Base-by-base conservation (phyloP, 2,329 filamentous ascomycete genomes). In the Colletotrichum orchidophilum region DNA sequence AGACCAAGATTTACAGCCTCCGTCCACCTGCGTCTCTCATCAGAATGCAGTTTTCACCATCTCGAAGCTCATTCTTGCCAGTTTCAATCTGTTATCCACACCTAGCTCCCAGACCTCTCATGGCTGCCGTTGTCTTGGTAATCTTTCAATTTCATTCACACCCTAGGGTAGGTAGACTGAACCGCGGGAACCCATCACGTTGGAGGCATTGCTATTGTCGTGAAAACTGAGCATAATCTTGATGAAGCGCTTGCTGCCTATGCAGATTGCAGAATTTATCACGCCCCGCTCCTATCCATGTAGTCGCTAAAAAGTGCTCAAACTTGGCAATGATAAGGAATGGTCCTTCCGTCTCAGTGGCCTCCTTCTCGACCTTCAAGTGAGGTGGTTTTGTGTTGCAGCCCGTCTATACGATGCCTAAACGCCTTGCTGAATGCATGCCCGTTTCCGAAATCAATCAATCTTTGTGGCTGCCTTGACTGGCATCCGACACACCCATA, bases 391-490 rank as follows among this genome's bases (percentile, higher is more conserved):
- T 46, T n/a, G n/a, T n/a, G 39, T 8, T 46, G 39, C 11, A 11
- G 11, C 39, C 18, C 18, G 39, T 46, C 39, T 18, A 46, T 18
- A 46, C 18, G 39, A 46, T 46, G 5, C 53, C 60, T 11, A 50
- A 65, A 69, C 66, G 67, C 67, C 63, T 66, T 70, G 67, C 63
- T 66, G 27, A 46, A 67, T 66, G 67, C 46, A 65, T 65, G 24
- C 21, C 29, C 27, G 12, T 63, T 63, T 63, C 50, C 13, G 46
- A 27, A 46, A 63, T 39, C 26, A 27, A 63, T 26, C 21, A 53
- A 39, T 8, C 24, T 39, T 50, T 35, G 42, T 27, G 33, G n/a
- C 46, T 18, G 24, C 50, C 11, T 27, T 54, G 33, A 26, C 33
- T 12, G 18, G 9, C 24, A 26, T 13, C 39, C 39, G 39, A 46